Percentiles rank a stretch among this genome's conserved stretches.
These are phyloP conservation scores for Tolypocladium sp. DNA, from an alignment of 2,329 filamentous ascomycete genomes.

Conservation along the genomic window DNA sequence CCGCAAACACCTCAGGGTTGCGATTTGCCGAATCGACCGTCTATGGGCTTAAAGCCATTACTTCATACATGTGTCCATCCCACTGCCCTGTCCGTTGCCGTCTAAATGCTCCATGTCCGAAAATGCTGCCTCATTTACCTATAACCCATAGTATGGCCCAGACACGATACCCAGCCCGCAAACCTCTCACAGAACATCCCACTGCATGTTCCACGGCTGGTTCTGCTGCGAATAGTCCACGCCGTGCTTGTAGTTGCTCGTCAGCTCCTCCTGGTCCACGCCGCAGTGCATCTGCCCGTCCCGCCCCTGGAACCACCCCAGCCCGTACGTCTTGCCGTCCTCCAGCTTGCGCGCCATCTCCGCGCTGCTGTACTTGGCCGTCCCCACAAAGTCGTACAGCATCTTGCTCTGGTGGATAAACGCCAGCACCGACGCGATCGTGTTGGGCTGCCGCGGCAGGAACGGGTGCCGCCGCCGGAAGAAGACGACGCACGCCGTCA, in stretches of 20 bases:
- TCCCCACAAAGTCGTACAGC: conserved; percentile 66
- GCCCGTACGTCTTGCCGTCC: conserved; percentile 54
- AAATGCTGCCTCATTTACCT: too few relatives aligned
- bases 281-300: conserved; percentile 69
- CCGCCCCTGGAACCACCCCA: conserved; percentile 68
- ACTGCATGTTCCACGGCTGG: conserved; percentile 40
- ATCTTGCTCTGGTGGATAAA: conserved; percentile 77
- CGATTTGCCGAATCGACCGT: neutral
- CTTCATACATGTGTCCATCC: neutral
- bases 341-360: conserved; percentile 55
- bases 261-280: conserved; percentile 67
- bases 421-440: conserved; percentile 65
- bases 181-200: conserved; percentile 28
- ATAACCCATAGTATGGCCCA: too few relatives aligned
- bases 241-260: conserved; percentile 57
- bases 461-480: conserved; percentile 57
- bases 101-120: neutral
- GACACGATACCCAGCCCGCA: too few relatives aligned
- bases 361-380: conserved; percentile 49
- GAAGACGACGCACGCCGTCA: conserved; percentile 52
- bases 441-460: conserved; percentile 68
- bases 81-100: neutral
- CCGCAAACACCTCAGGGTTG: neutral
- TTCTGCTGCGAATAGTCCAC: conserved; percentile 37
- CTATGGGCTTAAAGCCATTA: neutral